These are phyloP conservation scores for Melaleuca quinquenervia DNA, from an alignment of 345 rosid species.

Conservation along the genomic window DNA sequence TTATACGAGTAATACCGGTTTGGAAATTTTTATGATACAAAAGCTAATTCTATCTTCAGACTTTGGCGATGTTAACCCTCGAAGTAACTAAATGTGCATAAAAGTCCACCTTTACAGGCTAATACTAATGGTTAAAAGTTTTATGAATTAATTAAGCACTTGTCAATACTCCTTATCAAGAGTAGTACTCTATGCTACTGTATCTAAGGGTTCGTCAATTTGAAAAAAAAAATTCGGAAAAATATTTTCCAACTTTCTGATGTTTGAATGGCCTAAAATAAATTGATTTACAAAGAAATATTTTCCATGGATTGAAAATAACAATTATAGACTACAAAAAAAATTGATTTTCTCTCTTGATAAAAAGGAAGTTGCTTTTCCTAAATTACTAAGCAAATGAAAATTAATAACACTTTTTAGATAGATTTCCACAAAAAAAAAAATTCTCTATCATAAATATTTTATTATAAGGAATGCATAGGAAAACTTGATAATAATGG, in stretches of 20 bases:
- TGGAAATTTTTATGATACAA: not conserved
- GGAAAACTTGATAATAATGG: not conserved
- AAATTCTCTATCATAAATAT: not conserved
- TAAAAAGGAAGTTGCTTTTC: not conserved
- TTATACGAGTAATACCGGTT: too few species aligned
- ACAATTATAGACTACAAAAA: not conserved
- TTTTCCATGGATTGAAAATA: not conserved
- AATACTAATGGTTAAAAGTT: not conserved
- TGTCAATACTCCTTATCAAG: not conserved
- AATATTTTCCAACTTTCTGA: not conserved
- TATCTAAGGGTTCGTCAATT: not conserved
- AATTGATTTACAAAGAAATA: not conserved
- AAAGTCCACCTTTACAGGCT: not conserved
- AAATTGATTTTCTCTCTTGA: not conserved
- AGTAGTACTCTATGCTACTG: not conserved
- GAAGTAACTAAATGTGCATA: accelerated
- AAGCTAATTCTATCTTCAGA: not conserved
- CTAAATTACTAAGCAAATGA: not conserved
- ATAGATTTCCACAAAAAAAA: too few species aligned
- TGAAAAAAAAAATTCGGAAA: accelerated
- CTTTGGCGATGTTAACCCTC: not conserved
- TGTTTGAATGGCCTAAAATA: not conserved
- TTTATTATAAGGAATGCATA: not conserved
- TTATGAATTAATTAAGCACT: not conserved
- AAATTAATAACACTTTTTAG: not conserved